Evolutionary conservation across 2,329 filamentous ascomycete genomes (phyloP), one percentile per base, ranked within the genome.

Genomic region (Paraphoma sp.): DNA sequence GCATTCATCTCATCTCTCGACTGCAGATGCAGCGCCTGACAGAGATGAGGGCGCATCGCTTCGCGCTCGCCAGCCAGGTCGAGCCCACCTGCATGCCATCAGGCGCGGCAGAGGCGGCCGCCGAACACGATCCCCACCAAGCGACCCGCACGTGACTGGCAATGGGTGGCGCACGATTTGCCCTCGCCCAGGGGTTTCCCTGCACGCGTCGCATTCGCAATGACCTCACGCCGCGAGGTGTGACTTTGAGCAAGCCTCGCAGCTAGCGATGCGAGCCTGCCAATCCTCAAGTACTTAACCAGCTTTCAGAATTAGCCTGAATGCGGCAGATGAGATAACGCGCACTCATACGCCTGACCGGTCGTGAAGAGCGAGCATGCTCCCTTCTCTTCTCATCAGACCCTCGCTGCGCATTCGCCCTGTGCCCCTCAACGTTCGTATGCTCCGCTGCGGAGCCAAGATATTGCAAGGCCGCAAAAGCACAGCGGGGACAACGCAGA

Each of bases 221-320:
- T 63, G 60, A 63, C 62, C 59, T 62, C 61, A 63, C 49, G 44
- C 30, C 17, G 46, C 48, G 44, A 51, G 16, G 57, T 53, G 51
- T 53, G 33, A 53, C 54, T 49, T 23, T 53, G 40, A 47, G 44
- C 53, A 55, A 54, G 55, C 53, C 57, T 42, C 33, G 51, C 53
- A 46, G 45, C 41, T 52, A 56, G 54, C 57, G 45, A 64, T 53
- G 51, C 50, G 52, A 44, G 50, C 50, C 58, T 57, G 59, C 64
- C 52, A 52, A 59, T 52, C 50, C 44, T 56, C 60, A 60, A 60
- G 52, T 46, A 61, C 66, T 71, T 65, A 64, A 69, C 70, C 67
- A 69, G 42, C 59, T 43, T 67, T 70, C 48, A 70, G 67, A 68
- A 72, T 74, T 74, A 74, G 71, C 51, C 51, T 53, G 51, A 53